Evolutionary conservation across 441 rosid genomes (phyloP).

Genomic region (Mallotus repandus): DNA sequence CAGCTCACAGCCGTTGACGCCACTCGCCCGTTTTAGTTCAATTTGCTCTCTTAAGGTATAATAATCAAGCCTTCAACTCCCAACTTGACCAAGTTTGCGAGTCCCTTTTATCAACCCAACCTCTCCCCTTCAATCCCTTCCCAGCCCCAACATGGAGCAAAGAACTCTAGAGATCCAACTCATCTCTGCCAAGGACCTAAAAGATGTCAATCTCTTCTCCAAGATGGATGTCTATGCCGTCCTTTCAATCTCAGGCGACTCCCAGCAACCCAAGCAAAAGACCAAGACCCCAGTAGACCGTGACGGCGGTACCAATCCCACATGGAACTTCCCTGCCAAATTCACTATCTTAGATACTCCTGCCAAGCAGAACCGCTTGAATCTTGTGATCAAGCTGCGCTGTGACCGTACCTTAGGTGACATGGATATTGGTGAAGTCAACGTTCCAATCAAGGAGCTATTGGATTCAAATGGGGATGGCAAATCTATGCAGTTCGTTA

Average conservation of each 20-base stretch:
- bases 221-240: slow-evolving; percentile 65
- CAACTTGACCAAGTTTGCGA: background rate
- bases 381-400: slow-evolving; percentile 47
- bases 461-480: slow-evolving; percentile 28
- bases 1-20: background rate
- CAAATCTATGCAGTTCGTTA: slow-evolving; percentile 34
- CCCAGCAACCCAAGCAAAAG: slow-evolving; percentile 34
- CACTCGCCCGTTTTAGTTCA: background rate
- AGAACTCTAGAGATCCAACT: slow-evolving; percentile 46
- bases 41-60: background rate
- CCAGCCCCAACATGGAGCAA: slow-evolving; percentile 28
- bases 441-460: slow-evolving; percentile 58
- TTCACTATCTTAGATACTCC: slow-evolving; percentile 47
- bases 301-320: slow-evolving; percentile 48
- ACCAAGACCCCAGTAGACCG: slow-evolving; percentile 40
- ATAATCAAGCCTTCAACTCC: background rate
- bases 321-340: slow-evolving; percentile 55
- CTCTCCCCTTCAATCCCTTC: background rate
- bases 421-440: slow-evolving; percentile 56
- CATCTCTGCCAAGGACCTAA: slow-evolving; percentile 47
- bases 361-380: slow-evolving; percentile 47
- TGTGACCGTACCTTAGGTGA: slow-evolving; percentile 68
- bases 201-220: slow-evolving; percentile 48
- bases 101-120: no score
- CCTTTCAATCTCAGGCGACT: slow-evolving; percentile 46